Conservation (phyloP, 2,329 filamentous ascomycete genomes). For the Sporothrix variecibatus region DNA sequence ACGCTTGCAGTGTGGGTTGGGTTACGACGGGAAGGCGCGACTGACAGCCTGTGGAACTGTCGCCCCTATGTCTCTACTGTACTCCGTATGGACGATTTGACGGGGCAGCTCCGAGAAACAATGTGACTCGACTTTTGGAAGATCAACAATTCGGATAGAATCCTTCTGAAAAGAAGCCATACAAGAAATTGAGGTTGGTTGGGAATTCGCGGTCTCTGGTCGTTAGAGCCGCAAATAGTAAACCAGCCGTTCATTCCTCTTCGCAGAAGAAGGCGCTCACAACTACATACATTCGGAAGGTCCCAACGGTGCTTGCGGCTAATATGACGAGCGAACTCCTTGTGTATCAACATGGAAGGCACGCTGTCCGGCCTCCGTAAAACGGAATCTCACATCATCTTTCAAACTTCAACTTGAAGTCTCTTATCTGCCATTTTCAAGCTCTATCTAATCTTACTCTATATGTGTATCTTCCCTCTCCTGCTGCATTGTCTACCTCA, state of each 20-base stretch:
- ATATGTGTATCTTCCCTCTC: neutral
- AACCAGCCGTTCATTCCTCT: neutral
- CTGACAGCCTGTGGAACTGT: neutral
- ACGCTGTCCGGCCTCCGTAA: neutral
- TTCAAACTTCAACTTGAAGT: neutral
- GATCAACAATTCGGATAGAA: neutral
- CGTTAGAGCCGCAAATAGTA: neutral
- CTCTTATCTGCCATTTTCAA: neutral
- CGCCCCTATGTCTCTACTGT: too few species aligned
- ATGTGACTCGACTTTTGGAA: neutral
- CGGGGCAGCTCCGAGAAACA: neutral
- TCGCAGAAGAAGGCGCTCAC: neutral
- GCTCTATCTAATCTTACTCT: neutral
- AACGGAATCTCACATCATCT: too few species aligned
- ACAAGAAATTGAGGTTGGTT: neutral
- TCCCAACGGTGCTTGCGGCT: neutral
- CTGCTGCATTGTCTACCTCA: neutral
- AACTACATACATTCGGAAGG: neutral
- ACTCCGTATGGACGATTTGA: neutral
- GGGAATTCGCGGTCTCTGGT: neutral
- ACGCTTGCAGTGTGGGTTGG: neutral
- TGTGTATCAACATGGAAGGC: neutral
- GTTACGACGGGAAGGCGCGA: neutral
- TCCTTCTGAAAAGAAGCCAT: neutral
- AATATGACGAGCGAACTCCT: neutral